Conservation (phyloP, 2,329 filamentous ascomycete genomes). For the Meredithiella fracta region DNA sequence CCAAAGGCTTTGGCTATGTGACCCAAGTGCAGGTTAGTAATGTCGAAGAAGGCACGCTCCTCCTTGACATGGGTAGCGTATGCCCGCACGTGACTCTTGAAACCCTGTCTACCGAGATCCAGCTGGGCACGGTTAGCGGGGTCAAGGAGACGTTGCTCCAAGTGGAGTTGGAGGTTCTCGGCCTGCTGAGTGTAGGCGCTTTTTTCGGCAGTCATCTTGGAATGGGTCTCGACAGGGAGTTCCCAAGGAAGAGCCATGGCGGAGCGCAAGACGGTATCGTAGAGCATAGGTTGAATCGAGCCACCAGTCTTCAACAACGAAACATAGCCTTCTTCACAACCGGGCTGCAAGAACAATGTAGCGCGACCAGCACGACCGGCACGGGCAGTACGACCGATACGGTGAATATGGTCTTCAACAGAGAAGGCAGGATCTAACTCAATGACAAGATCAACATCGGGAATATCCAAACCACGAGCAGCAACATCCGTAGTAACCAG, state of each 20-base stretch:
- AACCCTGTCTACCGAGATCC: slow-evolving; percentile 69
- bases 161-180: slow-evolving; percentile 40
- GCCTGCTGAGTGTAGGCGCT: slow-evolving; percentile 34
- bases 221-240: slow-evolving; percentile 54
- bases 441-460: slow-evolving; percentile 83
- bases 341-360: slow-evolving; percentile 76
- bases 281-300: slow-evolving; percentile 33
- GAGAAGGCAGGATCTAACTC: slow-evolving; percentile 95
- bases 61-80: slow-evolving; percentile 86
- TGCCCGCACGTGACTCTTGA: slow-evolving; percentile 80
- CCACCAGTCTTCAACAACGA: slow-evolving; percentile 43
- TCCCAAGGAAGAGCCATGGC: slow-evolving; percentile 45
- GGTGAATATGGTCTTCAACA: slow-evolving; percentile 82
- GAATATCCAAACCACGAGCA: slow-evolving; percentile 85
- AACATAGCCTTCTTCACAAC: slow-evolving; percentile 83
- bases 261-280: slow-evolving; percentile 44
- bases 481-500: slow-evolving; percentile 91
- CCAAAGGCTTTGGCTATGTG: slow-evolving; percentile 91
- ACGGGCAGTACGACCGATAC: slow-evolving; percentile 86
- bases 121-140: slow-evolving; percentile 43
- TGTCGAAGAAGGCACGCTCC: slow-evolving; percentile 78
- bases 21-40: slow-evolving; percentile 76
- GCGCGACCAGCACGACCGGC: slow-evolving; percentile 78
- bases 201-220: slow-evolving; percentile 24
- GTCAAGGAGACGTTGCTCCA: slow-evolving; percentile 42